Conservation (phyloP, 805 yeast species). For the Candida namnaoensis region DNA sequence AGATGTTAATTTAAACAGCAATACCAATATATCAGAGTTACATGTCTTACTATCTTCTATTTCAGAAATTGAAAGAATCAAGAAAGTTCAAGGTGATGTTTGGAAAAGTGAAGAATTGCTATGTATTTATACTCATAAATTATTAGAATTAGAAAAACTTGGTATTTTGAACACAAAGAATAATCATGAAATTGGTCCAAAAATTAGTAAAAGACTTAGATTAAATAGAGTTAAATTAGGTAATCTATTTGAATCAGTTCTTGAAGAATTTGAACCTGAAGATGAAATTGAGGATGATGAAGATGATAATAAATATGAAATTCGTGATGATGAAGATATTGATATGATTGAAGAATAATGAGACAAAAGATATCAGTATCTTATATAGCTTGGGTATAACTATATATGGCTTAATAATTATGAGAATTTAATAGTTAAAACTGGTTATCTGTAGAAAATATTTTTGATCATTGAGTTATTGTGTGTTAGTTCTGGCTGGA, state of each 20-base stretch:
- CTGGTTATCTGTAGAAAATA: too few relatives aligned
- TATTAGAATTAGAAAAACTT: conserved; percentile 25
- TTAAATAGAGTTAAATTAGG: conserved; percentile 30
- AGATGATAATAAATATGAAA: too few relatives aligned
- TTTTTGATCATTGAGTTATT: too few relatives aligned
- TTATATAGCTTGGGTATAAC: too few relatives aligned
- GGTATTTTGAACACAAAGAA: conserved; percentile 19
- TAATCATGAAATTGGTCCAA: background rate
- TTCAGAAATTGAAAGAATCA: conserved; percentile 7
- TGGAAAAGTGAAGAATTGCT: conserved; percentile 34
- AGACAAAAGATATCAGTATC: too few relatives aligned
- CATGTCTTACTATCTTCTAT: conserved; percentile 2
- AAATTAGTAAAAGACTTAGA: conserved; percentile 22
- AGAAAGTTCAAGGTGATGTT: conserved; percentile 6
- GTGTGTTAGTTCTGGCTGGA: too few relatives aligned
- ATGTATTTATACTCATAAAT: conserved; percentile 31
- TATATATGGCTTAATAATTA: too few relatives aligned
- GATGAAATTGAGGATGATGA: too few relatives aligned
- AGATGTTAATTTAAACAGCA: conserved; percentile 28
- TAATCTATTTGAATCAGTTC: conserved; percentile 9
- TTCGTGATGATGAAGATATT: too few relatives aligned
- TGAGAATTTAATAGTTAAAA: too few relatives aligned
- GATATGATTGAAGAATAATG: too few relatives aligned
- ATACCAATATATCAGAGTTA: too few relatives aligned
- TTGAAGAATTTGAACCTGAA: conserved; percentile 1